A percentile compares a stretch with the other conserved stretches of the same genome.
Conservation (phyloP, 768 basidiomycete genomes). For the Scleroderma citrinum region DNA sequence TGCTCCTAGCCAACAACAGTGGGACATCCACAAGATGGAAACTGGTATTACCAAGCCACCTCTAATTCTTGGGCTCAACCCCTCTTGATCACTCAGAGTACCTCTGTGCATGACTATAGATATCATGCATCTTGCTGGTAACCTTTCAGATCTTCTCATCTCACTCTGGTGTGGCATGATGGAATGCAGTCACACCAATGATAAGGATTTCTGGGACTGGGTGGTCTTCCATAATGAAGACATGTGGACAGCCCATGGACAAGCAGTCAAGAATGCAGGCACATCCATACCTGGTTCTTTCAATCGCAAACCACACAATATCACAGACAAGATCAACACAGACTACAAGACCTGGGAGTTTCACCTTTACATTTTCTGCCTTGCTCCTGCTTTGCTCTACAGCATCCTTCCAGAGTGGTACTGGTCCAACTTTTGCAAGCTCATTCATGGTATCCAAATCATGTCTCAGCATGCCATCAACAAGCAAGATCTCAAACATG, state of each 20-base stretch:
- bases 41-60: slow-evolving; percentile 32
- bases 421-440: not conserved
- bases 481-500: not conserved
- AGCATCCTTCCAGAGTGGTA: not conserved
- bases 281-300: slow-evolving; percentile 14
- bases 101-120: slow-evolving; percentile 32
- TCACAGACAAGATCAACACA: not conserved
- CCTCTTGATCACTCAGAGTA: slow-evolving; percentile 16
- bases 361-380: not conserved
- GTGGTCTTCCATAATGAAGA: not conserved
- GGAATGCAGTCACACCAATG: slow-evolving; percentile 1
- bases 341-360: not conserved
- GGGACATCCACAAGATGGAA: slow-evolving; percentile 22
- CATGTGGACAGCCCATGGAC: not conserved
- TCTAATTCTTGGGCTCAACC: slow-evolving; percentile 29
- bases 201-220: not conserved
- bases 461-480: slow-evolving; percentile 1
- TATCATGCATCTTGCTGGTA: slow-evolving; percentile 36
- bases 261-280: slow-evolving; percentile 8
- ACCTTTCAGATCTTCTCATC: slow-evolving; percentile 16
- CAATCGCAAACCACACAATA: slow-evolving; percentile 16
- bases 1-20: slow-evolving; percentile 18
- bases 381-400: not conserved
- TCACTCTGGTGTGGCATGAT: slow-evolving; percentile 1
- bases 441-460: not conserved